Percentiles rank a stretch among this genome's conserved stretches.
These are phyloP conservation scores for Anisogramma anomala DNA, from an alignment of 2,329 filamentous ascomycete species.

Conservation along the genomic window DNA sequence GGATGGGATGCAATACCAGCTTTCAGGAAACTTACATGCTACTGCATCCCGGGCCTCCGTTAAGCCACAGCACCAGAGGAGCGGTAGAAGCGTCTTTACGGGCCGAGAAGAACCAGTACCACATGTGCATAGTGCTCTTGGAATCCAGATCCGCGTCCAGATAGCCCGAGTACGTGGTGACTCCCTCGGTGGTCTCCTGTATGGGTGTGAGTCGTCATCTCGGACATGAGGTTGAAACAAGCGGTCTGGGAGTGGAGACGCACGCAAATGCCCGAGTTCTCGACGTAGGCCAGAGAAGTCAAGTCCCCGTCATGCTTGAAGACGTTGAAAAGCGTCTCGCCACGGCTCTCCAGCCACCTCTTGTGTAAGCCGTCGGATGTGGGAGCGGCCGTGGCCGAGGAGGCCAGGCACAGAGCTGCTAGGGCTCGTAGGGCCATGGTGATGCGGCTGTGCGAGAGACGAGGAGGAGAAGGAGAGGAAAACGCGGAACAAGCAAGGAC, in stretches of 20 bases:
- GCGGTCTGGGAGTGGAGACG: not conserved
- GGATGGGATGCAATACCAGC: not conserved
- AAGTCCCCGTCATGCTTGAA: constrained; percentile 37
- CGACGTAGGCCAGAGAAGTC: constrained; percentile 34
- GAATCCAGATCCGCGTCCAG: constrained; percentile 29
- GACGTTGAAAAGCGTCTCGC: constrained; percentile 27
- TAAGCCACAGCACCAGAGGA: constrained; percentile 27
- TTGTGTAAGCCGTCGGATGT: constrained; percentile 7
- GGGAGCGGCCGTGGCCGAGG: constrained; percentile 9
- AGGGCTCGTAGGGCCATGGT: constrained; percentile 7
- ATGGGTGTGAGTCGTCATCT: not conserved
- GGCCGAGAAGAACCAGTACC: constrained; percentile 26
- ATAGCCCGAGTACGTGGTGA: constrained; percentile 41
- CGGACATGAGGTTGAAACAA: not conserved
- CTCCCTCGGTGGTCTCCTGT: constrained; percentile 34
- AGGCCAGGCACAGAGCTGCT: constrained; percentile 9
- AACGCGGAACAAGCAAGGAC: not conserved
- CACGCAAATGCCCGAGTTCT: constrained; percentile 36
- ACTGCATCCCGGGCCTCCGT: constrained; percentile 30
- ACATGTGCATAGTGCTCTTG: constrained; percentile 20
- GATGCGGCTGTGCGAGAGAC: not conserved
- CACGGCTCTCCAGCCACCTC: constrained; percentile 8
- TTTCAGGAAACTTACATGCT: constrained; percentile 19
- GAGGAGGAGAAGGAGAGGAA: not conserved
- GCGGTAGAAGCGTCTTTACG: constrained; percentile 22